Conservation (phyloP, 1,284 basidiomycete species). For the Trichosporon inkin region DNA sequence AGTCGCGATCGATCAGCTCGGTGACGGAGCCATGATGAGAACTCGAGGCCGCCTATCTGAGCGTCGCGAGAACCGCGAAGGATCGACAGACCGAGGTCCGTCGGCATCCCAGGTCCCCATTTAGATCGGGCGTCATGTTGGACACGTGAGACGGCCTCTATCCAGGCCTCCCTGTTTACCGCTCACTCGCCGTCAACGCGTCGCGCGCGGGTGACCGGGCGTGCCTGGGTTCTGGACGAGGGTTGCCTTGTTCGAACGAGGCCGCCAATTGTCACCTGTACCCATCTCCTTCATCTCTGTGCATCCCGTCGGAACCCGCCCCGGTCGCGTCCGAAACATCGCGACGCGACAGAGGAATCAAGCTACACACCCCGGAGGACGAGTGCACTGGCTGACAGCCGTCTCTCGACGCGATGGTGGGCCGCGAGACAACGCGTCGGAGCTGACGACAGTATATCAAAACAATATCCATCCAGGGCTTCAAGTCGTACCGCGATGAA, state of each 20-base stretch:
- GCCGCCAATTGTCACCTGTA: not conserved
- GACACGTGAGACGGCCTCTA: too few species aligned
- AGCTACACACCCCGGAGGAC: not conserved
- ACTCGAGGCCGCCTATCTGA: not conserved
- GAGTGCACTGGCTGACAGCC: not conserved
- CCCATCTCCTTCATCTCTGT: not conserved
- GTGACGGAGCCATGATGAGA: not conserved
- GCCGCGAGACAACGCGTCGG: not conserved
- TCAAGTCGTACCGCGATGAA: conserved; percentile 82
- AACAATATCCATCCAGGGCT: conserved; percentile 86
- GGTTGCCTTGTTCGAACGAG: not conserved
- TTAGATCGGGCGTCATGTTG: too few species aligned
- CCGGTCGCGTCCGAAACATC: not conserved
- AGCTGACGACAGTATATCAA: conserved; percentile 66
- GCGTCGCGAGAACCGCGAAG: too few species aligned
- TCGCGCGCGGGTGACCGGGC: not conserved
- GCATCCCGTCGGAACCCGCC: not conserved
- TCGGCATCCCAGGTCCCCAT: too few species aligned
- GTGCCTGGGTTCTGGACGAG: not conserved
- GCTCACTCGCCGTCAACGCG: too few species aligned
- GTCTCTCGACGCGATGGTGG: conserved; percentile 23
- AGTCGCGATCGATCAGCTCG: not conserved
- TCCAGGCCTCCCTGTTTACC: too few species aligned
- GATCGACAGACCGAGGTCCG: too few species aligned
- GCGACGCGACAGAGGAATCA: not conserved